A percentile compares a stretch with the other conserved stretches of the same genome.
Evolutionary conservation across 2,329 filamentous ascomycete genomes (phyloP).

Genomic region (Zymoseptoria tritici): DNA sequence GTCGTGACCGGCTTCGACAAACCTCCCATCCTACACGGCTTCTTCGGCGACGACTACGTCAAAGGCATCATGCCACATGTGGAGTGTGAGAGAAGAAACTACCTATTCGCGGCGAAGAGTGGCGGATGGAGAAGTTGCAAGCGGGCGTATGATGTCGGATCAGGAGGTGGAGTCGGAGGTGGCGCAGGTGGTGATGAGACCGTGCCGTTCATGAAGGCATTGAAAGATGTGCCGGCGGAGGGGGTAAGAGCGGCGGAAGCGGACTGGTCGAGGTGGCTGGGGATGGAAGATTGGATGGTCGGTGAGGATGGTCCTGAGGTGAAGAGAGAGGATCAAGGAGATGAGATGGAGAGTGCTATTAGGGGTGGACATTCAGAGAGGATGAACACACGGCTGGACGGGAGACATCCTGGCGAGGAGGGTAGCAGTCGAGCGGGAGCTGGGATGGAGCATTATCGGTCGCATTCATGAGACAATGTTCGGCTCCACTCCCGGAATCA

Average conservation of each 20-base stretch:
- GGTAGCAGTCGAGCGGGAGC: background rate
- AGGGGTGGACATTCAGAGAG: background rate
- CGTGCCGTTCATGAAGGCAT: conserved; percentile 76
- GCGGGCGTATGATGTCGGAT: conserved; percentile 72
- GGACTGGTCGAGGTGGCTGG: conserved; percentile 89
- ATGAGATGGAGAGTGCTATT: background rate
- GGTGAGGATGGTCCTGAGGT: conserved; percentile 39
- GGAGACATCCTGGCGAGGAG: background rate
- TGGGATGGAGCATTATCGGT: background rate
- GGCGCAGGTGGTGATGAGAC: conserved; percentile 64
- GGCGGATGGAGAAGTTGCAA: conserved; percentile 86
- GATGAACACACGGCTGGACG: background rate
- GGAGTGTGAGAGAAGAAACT: conserved; percentile 86
- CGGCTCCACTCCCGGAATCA: no score
- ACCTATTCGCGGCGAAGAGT: conserved; percentile 90
- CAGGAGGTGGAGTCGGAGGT: conserved; percentile 28
- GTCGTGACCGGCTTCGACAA: conserved; percentile 89
- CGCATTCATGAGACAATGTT: background rate
- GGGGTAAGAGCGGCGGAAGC: conserved; percentile 79
- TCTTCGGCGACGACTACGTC: conserved; percentile 92
- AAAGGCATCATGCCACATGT: conserved; percentile 73
- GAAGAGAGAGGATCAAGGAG: background rate
- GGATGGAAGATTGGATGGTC: conserved; percentile 99
- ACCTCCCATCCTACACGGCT: conserved; percentile 78
- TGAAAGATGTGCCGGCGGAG: conserved; percentile 62